Evolutionary conservation across 129 eudicot species (phyloP).

Genomic region (Pulicaria dysenterica): DNA sequence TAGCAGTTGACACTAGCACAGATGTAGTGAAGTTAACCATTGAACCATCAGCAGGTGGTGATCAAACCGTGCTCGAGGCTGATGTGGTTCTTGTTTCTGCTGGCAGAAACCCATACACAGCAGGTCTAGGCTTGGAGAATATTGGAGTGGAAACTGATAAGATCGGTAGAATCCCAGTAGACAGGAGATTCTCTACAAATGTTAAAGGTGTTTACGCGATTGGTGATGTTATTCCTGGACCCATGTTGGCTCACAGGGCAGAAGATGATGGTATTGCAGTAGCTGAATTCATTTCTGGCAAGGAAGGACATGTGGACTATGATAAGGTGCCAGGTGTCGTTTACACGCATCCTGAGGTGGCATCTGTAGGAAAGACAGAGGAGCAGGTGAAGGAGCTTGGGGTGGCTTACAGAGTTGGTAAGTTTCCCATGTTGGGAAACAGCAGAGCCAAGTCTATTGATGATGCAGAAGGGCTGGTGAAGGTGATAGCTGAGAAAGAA

Average conservation of each 20-base stretch:
- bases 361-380: conserved; percentile 88
- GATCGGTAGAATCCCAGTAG: conserved; percentile 66
- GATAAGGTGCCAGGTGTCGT: conserved; percentile 88
- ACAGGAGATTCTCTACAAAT: conserved; percentile 57
- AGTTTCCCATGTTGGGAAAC: conserved; percentile 76
- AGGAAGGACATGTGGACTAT: conserved; percentile 86
- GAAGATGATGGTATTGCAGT: conserved; percentile 93
- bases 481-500: conserved; percentile 82
- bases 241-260: conserved; percentile 91
- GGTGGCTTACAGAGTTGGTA: conserved; percentile 69
- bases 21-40: conserved; percentile 63
- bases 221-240: conserved; percentile 91
- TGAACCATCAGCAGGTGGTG: conserved; percentile 84
- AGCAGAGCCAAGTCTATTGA: conserved; percentile 92
- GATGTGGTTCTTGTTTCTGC: conserved; percentile 89
- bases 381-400: conserved; percentile 84
- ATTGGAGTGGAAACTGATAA: conserved; percentile 82
- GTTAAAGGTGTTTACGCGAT: conserved; percentile 75
- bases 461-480: conserved; percentile 83
- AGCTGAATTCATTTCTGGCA: conserved; percentile 80
- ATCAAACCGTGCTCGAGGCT: conserved; percentile 70
- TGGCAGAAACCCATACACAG: conserved; percentile 69
- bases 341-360: conserved; percentile 87
- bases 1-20: conserved; percentile 57
- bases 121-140: conserved; percentile 68